Conservation (phyloP, 2,329 filamentous ascomycete genomes). For the Xylaria sp. region DNA sequence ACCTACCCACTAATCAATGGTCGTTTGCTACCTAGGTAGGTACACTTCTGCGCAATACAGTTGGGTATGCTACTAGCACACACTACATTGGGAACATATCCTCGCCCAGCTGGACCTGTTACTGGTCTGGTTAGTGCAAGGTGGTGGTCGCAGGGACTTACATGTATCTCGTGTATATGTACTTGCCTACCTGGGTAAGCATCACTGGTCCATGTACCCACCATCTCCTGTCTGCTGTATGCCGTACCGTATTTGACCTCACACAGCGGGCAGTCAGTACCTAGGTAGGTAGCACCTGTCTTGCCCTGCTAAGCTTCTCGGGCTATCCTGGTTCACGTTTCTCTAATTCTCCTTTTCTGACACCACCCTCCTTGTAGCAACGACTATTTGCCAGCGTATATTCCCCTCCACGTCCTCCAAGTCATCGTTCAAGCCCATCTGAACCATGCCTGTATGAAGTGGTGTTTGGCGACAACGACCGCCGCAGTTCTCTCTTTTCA, state of each 20-base stretch:
- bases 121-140: conserved; percentile 29
- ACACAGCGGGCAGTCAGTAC: conserved; percentile 29
- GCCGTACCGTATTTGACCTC: conserved; percentile 28
- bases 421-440: conserved; percentile 10
- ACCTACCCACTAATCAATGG: background rate
- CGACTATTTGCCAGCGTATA: conserved; percentile 25
- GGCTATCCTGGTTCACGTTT: conserved; percentile 36
- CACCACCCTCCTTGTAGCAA: conserved; percentile 34
- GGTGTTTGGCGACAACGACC: conserved; percentile 33
- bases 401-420: conserved; percentile 19
- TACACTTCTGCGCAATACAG: background rate
- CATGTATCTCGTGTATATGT: conserved; percentile 16
- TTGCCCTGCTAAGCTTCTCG: conserved; percentile 37
- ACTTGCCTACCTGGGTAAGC: conserved; percentile 15
- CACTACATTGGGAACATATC: background rate
- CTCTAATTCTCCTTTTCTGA: conserved; percentile 38
- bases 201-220: background rate
- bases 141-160: background rate
- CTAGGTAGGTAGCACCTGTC: conserved; percentile 23
- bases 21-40: background rate
- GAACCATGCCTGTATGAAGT: conserved; percentile 36
- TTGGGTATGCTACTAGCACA: background rate
- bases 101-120: background rate
- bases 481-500: conserved; percentile 26
- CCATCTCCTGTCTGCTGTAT: conserved; percentile 9